These are phyloP conservation scores for Thelonectria discophora DNA, from an alignment of 2,329 filamentous ascomycete genomes.

Conservation along the genomic window DNA sequence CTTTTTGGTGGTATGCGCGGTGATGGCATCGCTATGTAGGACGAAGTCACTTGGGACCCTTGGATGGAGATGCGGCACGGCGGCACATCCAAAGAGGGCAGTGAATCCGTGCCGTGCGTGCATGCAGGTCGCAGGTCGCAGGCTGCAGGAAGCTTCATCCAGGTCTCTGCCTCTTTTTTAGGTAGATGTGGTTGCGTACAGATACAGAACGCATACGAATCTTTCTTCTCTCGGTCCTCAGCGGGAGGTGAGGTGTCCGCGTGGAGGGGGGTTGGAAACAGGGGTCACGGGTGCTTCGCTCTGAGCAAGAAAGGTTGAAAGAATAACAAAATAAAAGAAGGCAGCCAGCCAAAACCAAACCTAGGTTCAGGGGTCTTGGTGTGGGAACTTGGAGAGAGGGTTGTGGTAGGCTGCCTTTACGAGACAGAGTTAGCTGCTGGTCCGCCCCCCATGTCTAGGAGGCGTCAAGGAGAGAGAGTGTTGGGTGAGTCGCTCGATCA, in stretches of 20 bases:
- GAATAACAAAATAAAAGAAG: too few relatives aligned
- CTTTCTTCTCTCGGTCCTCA: too few relatives aligned
- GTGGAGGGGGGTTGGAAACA: background rate
- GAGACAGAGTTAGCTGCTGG: conserved; percentile 2
- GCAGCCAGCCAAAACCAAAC: too few relatives aligned
- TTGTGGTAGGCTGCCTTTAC: background rate
- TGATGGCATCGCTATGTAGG: conserved; percentile 9
- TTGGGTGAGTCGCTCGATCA: too few relatives aligned
- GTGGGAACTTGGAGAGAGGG: background rate
- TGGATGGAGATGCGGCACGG: conserved; percentile 7
- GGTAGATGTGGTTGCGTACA: background rate
- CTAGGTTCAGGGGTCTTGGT: conserved; percentile 4
- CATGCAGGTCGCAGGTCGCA: too few relatives aligned
- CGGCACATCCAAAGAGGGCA: conserved; percentile 14
- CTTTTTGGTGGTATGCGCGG: background rate
- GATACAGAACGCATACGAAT: too few relatives aligned
- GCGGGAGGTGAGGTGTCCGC: background rate
- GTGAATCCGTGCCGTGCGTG: background rate
- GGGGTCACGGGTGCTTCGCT: background rate
- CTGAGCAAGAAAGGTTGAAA: background rate
- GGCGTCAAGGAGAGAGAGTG: too few relatives aligned
- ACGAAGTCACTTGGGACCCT: background rate
- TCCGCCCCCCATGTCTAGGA: background rate
- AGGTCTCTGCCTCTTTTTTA: background rate
- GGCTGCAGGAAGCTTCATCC: background rate